Base-by-base conservation (phyloP, 257 asterid genomes). In the Leonotis leonurus region DNA sequence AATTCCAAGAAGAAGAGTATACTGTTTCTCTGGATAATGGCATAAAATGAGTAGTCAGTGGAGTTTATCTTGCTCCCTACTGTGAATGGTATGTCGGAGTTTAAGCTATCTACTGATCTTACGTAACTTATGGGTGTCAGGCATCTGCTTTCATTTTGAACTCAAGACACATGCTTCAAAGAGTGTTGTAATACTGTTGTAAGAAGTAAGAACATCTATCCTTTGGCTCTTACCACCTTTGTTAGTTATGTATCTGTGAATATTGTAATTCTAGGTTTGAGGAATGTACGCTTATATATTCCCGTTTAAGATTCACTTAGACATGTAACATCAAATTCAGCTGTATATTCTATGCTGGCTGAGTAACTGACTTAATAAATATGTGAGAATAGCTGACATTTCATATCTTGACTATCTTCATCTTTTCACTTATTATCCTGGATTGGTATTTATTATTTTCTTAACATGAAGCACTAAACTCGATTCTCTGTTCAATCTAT, bases 191-290 rank as follows among this genome's bases (percentile, higher is more conserved):
- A 46, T 33, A 62, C 36, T 72, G 48, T 57, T 63, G 73, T 69
- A 73, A 48, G 68, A 57, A 53, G 73, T 69, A 73, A 48, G 68
- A 57, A 53, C 53, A 18, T 16, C 8, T 22, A 58, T 50, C 69
- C 45, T 59, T 59, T 41, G 67, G 41, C 55, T 59, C 43, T 39
- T 62, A 48, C 27, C 49, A 54, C 70, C 32, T 73, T 9, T 57
- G 43, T 36, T 73, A 62, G 73, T 54, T 60, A 39, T 30, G 36
- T 46, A 14, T 77, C 69, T 72, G 86, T 80, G 75, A 70, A 81
- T 81, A 78, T 75, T 67, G 46, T 72, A 70, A 75, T 72, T 64
- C 27, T 72, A 72, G 76, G 64, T 32, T 45, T 58, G 57, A 67
- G 54, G 62, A 45, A 72, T 33, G 62, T 55, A 69, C 59, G 80